These are phyloP conservation scores for Penicillium expansum DNA, from an alignment of 2,329 filamentous ascomycete species.

Conservation along the genomic window DNA sequence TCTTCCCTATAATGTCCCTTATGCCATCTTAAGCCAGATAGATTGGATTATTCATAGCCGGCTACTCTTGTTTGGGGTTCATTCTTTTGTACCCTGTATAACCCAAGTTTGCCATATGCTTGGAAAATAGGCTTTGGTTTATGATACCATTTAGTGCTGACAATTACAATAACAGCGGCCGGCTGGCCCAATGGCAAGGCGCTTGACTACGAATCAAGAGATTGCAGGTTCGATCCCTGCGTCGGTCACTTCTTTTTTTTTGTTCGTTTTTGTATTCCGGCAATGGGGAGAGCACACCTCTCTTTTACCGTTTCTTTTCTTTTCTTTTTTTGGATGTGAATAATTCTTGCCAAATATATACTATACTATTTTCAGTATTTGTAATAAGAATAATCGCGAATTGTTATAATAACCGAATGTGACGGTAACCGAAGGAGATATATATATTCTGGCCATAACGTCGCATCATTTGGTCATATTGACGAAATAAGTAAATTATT, in stretches of 20 bases:
- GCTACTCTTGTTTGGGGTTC: too few species aligned
- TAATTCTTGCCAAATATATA: neutral
- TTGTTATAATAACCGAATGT: neutral
- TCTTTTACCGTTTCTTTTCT: too few species aligned
- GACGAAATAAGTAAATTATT: neutral
- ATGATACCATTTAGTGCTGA: neutral
- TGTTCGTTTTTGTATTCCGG: neutral
- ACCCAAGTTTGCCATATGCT: too few species aligned
- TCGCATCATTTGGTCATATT: neutral
- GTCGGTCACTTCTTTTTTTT: slow-evolving; percentile 35
- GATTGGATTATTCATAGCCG: too few species aligned
- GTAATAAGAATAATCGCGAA: too few species aligned
- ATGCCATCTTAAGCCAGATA: neutral
- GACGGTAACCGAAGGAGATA: neutral
- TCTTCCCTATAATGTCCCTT: neutral
- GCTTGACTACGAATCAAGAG: slow-evolving; percentile 54
- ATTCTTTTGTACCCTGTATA: too few species aligned
- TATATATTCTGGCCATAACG: neutral
- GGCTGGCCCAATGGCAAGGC: slow-evolving; percentile 51
- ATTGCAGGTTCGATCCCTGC: slow-evolving; percentile 50
- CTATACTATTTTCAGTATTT: too few species aligned
- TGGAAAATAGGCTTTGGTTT: neutral
- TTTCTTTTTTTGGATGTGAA: too few species aligned
- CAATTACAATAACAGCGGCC: slow-evolving; percentile 9
- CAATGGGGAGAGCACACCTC: too few species aligned